A percentile compares a stretch with the other conserved stretches of the same genome.
Evolutionary conservation across 306 rosid species (phyloP).

Genomic region (Prunus campanulata): DNA sequence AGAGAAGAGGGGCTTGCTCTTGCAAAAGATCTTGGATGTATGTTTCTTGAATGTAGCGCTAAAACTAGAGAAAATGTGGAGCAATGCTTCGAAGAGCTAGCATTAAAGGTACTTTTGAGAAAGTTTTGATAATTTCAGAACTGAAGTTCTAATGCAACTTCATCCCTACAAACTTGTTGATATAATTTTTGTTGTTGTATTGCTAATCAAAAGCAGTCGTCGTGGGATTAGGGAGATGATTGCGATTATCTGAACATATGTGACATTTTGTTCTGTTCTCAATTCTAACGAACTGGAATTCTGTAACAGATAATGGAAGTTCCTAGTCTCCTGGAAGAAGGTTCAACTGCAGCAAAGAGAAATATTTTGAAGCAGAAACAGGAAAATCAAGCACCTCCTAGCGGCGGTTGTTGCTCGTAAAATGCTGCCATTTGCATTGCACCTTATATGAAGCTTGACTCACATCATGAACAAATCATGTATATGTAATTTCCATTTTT

Average conservation of each 20-base stretch:
- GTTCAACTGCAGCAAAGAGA: conserved; percentile 61
- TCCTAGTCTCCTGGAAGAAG: conserved; percentile 90
- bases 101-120: conserved; percentile 60
- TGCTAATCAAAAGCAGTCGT: neutral
- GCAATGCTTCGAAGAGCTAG: conserved; percentile 82
- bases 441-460: conserved; percentile 24
- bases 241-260: neutral
- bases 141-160: neutral
- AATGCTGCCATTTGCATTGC: conserved; percentile 5
- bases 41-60: conserved; percentile 93
- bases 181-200: neutral
- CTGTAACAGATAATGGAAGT: conserved; percentile 77
- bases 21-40: conserved; percentile 74
- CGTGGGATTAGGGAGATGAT: neutral
- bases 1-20: conserved; percentile 89
- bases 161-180: neutral
- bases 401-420: conserved; percentile 63
- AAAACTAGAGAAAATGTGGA: conserved; percentile 91
- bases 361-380: conserved; percentile 61
- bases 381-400: conserved; percentile 44
- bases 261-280: neutral
- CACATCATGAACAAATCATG: conserved; percentile 34
- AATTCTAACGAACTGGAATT: conserved; percentile 24
- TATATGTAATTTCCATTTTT: conserved; percentile 41
- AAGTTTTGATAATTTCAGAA: neutral